phyloP scores from a whole-genome alignment of 1,284 basidiomycete species.

The Cutaneotrichosporon dermatis region DNA sequence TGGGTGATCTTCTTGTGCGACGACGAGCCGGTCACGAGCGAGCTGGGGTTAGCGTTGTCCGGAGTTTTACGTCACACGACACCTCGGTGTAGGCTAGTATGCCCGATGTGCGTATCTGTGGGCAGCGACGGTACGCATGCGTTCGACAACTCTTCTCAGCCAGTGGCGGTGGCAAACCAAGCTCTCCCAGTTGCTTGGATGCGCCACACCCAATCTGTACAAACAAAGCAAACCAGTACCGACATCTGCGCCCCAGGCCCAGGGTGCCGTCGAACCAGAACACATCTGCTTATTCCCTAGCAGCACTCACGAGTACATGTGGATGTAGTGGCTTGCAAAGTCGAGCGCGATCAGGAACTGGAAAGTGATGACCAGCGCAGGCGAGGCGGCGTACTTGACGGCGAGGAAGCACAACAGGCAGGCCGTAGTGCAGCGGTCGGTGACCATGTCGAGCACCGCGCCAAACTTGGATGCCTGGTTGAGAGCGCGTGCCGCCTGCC shows the following conservation, averaged over 20 bases:
- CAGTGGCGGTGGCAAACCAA: too few species aligned
- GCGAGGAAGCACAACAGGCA: slow-evolving; percentile 92
- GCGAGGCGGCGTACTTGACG: slow-evolving; percentile 54
- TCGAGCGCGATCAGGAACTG: slow-evolving; percentile 95
- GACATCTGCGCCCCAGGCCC: too few species aligned
- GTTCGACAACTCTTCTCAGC: too few species aligned
- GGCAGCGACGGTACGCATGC: too few species aligned
- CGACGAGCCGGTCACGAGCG: slow-evolving; percentile 82
- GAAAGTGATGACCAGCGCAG: slow-evolving; percentile 74
- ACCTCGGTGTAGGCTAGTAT: too few species aligned
- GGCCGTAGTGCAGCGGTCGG: slow-evolving; percentile 96
- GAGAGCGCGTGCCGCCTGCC: slow-evolving; percentile 82
- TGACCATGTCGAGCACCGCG: slow-evolving; percentile 98
- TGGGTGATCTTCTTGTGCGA: slow-evolving; percentile 90
- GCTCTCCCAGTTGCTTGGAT: too few species aligned
- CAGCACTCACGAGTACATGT: slow-evolving; percentile 88
- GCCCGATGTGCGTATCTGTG: too few species aligned
- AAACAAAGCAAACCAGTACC: too few species aligned
- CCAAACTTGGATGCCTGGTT: slow-evolving; percentile 94
- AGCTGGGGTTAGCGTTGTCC: slow-evolving; percentile 55
- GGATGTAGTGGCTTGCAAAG: slow-evolving; percentile 98
- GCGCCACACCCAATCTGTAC: too few species aligned
- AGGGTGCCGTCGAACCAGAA: too few species aligned
- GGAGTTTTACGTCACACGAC: too few species aligned
- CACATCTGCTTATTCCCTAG: too few species aligned